phyloP scores from a whole-genome alignment of 2,329 filamentous ascomycete species.

The Aspergillus transmontanensis region DNA sequence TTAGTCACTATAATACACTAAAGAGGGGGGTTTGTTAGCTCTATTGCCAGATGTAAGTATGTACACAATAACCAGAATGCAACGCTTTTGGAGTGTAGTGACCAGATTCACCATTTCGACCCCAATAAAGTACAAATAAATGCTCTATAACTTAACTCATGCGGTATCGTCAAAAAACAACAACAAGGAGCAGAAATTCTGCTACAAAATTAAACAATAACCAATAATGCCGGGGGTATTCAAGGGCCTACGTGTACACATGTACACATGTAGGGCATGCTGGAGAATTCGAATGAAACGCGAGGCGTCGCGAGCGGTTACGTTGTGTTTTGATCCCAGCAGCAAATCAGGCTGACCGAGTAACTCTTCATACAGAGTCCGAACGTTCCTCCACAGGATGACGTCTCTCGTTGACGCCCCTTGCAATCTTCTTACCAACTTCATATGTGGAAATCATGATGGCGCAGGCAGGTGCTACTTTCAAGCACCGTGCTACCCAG shows the following conservation, averaged over 20 bases:
- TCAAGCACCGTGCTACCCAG: constrained; percentile 87
- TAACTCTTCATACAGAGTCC: constrained; percentile 18
- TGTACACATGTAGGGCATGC: not conserved
- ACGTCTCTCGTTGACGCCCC: constrained; percentile 68
- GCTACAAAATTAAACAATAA: constrained; percentile 3
- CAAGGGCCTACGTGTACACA: not conserved
- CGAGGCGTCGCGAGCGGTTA: not conserved
- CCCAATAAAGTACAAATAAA: constrained; percentile 3
- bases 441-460: constrained; percentile 99
- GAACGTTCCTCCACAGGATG: constrained; percentile 27
- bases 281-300: not conserved
- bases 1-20: not conserved
- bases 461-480: constrained; percentile 93
- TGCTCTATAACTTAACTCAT: constrained; percentile 18
- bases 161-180: constrained; percentile 12
- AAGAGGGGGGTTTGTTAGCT: not conserved
- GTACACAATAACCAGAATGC: constrained; percentile 12
- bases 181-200: not conserved
- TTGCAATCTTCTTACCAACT: constrained; percentile 86
- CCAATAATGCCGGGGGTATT: not conserved
- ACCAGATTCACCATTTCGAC: constrained; percentile 5
- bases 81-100: constrained; percentile 14
- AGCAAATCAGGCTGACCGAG: not conserved
- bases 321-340: too few relatives aligned
- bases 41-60: constrained; percentile 8